These are phyloP conservation scores for Solanum piurae DNA, from an alignment of 257 asterid genomes.

Conservation along the genomic window DNA sequence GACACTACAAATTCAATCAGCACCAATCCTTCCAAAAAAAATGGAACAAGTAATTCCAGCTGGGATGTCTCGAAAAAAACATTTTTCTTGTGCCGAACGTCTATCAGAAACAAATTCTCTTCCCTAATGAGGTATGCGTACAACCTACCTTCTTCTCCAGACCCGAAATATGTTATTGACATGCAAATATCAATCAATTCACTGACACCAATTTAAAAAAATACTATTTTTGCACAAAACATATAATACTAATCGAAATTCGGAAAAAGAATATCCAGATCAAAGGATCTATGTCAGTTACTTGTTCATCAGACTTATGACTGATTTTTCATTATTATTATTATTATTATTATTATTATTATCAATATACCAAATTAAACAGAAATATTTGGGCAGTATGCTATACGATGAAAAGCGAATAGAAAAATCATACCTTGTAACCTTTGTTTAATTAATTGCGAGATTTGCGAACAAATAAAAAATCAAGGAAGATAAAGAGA, in stretches of 20 bases:
- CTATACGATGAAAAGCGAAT: neutral
- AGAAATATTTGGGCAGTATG: neutral
- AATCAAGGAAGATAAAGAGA: no score
- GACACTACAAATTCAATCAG: neutral
- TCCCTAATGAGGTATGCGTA: accelerated
- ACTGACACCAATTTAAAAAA: neutral
- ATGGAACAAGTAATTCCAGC: neutral
- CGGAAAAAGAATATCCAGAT: neutral
- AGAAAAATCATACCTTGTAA: neutral
- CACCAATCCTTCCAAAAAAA: neutral
- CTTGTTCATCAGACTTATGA: neutral
- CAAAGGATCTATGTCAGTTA: neutral
- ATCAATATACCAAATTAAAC: neutral
- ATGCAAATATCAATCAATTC: neutral
- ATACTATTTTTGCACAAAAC: neutral
- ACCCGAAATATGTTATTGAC: neutral
- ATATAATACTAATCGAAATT: neutral
- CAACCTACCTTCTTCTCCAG: neutral
- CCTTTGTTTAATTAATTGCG: neutral
- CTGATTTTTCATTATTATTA: neutral
- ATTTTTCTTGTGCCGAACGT: neutral
- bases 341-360: neutral
- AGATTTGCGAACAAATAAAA: neutral
- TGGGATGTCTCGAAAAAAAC: neutral
- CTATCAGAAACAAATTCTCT: neutral